These are phyloP conservation scores for Plasmodium gonderi DNA, from an alignment of 169 alveolate genomes.

Conservation along the genomic window DNA sequence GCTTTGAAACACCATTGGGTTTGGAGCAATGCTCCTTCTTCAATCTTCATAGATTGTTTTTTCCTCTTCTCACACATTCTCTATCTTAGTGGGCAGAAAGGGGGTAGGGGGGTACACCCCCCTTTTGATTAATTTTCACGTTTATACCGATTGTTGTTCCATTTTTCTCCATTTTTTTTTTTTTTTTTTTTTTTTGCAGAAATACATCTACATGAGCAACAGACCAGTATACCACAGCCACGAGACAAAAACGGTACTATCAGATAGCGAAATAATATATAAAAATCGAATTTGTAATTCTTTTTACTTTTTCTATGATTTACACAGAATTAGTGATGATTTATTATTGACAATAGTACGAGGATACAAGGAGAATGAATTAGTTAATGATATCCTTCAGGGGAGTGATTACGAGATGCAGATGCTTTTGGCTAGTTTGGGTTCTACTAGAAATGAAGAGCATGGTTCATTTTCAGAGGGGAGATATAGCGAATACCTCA, in stretches of 20 bases:
- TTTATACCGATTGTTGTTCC: not conserved
- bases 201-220: slow-evolving; percentile 56
- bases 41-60: too few species aligned
- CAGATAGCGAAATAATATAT: slow-evolving; percentile 71
- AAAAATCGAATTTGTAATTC: slow-evolving; percentile 47
- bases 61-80: too few species aligned
- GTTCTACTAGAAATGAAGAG: not conserved
- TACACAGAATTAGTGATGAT: not conserved
- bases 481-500: not conserved
- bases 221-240: slow-evolving; percentile 66
- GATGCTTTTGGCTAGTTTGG: not conserved
- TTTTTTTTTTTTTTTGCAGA: slow-evolving; percentile 25
- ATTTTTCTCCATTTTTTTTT: not conserved
- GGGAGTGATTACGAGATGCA: not conserved
- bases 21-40: too few species aligned
- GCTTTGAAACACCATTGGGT: not conserved
- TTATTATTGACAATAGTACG: slow-evolving; percentile 1
- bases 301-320: slow-evolving; percentile 41
- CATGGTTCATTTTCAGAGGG: not conserved
- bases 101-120: too few species aligned
- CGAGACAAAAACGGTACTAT: slow-evolving; percentile 57
- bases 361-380: not conserved
- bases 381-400: slow-evolving; percentile 16
- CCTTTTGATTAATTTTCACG: too few species aligned
- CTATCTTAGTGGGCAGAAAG: too few species aligned